Conservation (phyloP, 495 filamentous ascomycete species). For the Tuber calosporum region DNA sequence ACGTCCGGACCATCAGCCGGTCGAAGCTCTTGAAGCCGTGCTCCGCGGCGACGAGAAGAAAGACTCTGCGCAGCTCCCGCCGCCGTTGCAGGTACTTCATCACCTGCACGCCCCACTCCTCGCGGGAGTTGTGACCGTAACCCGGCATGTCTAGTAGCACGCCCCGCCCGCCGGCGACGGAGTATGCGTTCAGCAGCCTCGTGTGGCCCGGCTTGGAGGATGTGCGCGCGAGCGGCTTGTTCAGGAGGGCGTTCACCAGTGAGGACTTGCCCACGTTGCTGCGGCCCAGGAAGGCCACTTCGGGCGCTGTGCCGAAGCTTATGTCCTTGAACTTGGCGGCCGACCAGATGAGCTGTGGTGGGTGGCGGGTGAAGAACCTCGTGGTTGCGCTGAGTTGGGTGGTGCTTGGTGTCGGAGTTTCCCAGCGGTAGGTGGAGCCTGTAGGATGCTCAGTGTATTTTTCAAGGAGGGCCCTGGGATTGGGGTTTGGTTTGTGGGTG, state of each 20-base stretch:
- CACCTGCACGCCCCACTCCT: conserved; percentile 79
- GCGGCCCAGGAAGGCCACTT: conserved; percentile 69
- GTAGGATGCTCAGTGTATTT: conserved; percentile 14
- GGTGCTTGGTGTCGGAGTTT: conserved; percentile 46
- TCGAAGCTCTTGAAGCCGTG: conserved; percentile 77
- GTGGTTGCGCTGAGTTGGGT: conserved; percentile 52
- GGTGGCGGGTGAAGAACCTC: conserved; percentile 57
- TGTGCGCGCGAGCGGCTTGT: conserved; percentile 53
- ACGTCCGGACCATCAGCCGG: conserved; percentile 55
- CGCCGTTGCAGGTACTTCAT: conserved; percentile 70
- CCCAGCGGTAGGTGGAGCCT: conserved; percentile 37
- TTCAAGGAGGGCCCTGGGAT: background rate
- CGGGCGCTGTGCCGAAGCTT: conserved; percentile 52
- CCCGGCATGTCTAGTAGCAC: conserved; percentile 86
- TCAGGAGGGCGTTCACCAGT: conserved; percentile 73
- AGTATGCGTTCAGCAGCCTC: conserved; percentile 75
- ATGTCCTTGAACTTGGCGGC: conserved; percentile 65
- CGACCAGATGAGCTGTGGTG: conserved; percentile 62
- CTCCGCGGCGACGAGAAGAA: conserved; percentile 71
- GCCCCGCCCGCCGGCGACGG: conserved; percentile 56
- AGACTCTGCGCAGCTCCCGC: conserved; percentile 63
- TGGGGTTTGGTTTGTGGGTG: background rate
- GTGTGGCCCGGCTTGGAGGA: conserved; percentile 71
- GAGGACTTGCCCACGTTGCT: conserved; percentile 91
- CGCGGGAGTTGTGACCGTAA: conserved; percentile 69